These are phyloP conservation scores for Dendrobium nobile DNA, from an alignment of 106 monocot genomes.

Conservation along the genomic window DNA sequence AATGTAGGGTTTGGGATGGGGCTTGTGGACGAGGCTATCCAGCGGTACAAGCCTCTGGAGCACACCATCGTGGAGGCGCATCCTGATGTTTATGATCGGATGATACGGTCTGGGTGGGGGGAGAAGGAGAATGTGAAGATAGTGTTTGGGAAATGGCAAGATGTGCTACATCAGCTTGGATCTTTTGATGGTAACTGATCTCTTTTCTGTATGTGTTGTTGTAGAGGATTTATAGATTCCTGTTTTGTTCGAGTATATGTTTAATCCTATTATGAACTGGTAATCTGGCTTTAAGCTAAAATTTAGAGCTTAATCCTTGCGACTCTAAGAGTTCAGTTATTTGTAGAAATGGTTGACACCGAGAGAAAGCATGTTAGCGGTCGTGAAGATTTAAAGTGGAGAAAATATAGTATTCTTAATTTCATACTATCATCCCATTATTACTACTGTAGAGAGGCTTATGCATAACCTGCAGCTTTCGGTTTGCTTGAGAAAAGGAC, in stretches of 20 bases:
- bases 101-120: constrained; percentile 72
- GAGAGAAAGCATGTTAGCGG: no score
- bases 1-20: constrained; percentile 99
- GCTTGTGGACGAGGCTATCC: constrained; percentile 78
- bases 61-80: constrained; percentile 96
- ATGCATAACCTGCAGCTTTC: no score
- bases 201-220: background rate
- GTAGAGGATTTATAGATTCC: background rate
- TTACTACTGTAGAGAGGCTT: no score
- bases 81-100: constrained; percentile 77
- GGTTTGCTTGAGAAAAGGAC: no score
- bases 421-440: no score
- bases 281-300: background rate
- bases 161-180: constrained; percentile 70
- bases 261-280: background rate
- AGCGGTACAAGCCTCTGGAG: constrained; percentile 51
- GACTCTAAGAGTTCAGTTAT: no score
- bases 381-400: no score
- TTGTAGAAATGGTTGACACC: no score
- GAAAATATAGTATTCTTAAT: no score
- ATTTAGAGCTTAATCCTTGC: no score
- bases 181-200: constrained; percentile 77
- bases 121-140: constrained; percentile 92
- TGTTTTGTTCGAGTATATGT: background rate
- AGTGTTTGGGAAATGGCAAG: constrained; percentile 89